phyloP scores from a whole-genome alignment of 768 basidiomycete genomes.

The Boletus vermiculosoides region DNA sequence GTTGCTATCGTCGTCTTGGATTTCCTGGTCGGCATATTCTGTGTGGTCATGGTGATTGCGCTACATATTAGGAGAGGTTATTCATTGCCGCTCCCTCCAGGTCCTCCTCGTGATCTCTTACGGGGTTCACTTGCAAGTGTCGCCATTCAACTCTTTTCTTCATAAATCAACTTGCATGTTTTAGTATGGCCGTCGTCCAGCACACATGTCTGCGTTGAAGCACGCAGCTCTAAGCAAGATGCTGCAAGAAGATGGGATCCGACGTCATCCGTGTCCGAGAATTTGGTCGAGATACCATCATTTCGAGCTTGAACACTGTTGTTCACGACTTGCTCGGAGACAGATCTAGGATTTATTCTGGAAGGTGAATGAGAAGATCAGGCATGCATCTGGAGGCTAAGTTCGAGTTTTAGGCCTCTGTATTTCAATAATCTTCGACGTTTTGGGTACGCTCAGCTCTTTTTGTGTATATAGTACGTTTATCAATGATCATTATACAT shows the following conservation, averaged over 20 bases:
- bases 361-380: neutral
- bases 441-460: constrained; percentile 1
- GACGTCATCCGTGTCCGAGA: constrained; percentile 4
- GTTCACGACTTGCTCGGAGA: constrained; percentile 7
- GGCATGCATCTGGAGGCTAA: neutral
- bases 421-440: constrained; percentile 2
- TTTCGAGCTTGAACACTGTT: neutral
- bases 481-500: neutral
- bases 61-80: neutral
- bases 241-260: constrained; percentile 2
- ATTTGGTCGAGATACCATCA: constrained; percentile 3
- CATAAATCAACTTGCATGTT: too few relatives aligned
- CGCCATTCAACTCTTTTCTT: neutral
- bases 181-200: constrained; percentile 20
- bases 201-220: constrained; percentile 1
- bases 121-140: constrained; percentile 5
- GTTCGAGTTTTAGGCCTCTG: neutral
- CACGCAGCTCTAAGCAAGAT: constrained; percentile 2
- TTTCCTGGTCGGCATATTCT: neutral
- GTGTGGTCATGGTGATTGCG: neutral
- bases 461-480: neutral
- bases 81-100: neutral
- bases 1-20: neutral
- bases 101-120: neutral
- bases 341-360: constrained; percentile 5